Conservation (phyloP, 2,329 filamentous ascomycete species). For the Colletotrichum gigasporum region DNA sequence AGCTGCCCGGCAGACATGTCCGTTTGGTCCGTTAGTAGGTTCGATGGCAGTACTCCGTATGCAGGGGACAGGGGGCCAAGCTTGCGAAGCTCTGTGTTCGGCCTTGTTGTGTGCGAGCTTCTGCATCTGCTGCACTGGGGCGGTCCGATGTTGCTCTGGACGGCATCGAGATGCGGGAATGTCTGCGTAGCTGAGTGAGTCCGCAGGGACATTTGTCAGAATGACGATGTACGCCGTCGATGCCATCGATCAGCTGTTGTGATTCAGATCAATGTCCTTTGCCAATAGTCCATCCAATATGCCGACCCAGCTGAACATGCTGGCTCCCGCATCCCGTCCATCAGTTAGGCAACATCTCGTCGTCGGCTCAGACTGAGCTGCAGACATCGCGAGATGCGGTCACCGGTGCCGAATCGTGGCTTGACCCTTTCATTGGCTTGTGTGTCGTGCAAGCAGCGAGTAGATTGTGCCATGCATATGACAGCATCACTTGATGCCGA, state of each 20-base stretch:
- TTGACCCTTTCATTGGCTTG: background rate
- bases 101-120: background rate
- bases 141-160: background rate
- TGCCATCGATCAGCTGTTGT: background rate
- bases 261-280: conserved; percentile 13
- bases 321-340: background rate
- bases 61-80: conserved; percentile 14
- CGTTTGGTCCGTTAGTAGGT: background rate
- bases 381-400: too few relatives aligned
- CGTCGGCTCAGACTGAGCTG: background rate
- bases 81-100: background rate
- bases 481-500: background rate
- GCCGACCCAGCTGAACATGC: conserved; percentile 14
- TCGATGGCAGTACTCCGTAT: too few relatives aligned
- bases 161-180: background rate
- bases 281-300: background rate
- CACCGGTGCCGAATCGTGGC: conserved; percentile 6
- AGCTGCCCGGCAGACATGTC: conserved; percentile 18
- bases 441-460: background rate
- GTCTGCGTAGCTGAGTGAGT: background rate
- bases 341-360: background rate
- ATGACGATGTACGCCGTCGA: background rate
- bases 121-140: background rate
- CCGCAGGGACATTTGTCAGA: background rate
- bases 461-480: conserved; percentile 2